Percentiles rank a stretch among this genome's conserved stretches.
Conservation (phyloP, 768 basidiomycete genomes). For the Ramaria rubella region DNA sequence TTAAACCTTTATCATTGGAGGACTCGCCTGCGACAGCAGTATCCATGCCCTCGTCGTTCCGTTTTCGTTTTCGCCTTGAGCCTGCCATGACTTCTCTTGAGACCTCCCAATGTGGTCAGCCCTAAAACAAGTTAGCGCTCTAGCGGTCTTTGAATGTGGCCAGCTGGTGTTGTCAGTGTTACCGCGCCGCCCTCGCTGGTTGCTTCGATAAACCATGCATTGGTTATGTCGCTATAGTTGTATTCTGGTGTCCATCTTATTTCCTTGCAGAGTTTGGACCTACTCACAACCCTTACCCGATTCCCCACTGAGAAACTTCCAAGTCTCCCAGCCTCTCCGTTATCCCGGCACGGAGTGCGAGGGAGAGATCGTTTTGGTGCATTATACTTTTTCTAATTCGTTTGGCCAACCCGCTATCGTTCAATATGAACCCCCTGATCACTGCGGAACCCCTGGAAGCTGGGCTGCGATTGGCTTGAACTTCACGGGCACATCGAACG, state of each 20-base stretch:
- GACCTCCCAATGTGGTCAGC: too few relatives aligned
- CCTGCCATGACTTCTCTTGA: not conserved
- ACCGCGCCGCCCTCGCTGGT: not conserved
- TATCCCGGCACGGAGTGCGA: not conserved
- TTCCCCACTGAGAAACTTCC: constrained; percentile 3
- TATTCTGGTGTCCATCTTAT: not conserved
- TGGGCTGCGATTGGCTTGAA: constrained; percentile 10
- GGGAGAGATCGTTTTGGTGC: not conserved
- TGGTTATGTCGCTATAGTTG: not conserved
- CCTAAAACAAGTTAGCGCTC: not conserved
- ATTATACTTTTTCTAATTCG: constrained; percentile 8
- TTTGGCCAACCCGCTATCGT: constrained; percentile 8
- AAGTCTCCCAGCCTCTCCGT: not conserved
- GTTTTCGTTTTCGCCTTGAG: constrained; percentile 4
- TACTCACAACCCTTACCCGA: not conserved
- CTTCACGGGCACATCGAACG: not conserved
- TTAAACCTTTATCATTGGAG: not conserved
- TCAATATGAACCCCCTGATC: constrained; percentile 8
- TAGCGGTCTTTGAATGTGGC: not conserved
- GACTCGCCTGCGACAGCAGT: not conserved
- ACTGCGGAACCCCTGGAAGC: constrained; percentile 6
- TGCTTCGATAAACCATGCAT: not conserved
- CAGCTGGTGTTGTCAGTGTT: not conserved
- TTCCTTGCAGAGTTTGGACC: not conserved
- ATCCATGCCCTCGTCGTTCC: not conserved